Evolutionary conservation across 176 grass and related monocot species (phyloP), one percentile per base, ranked within the genome.

Genomic region (Phoenix dactylifera): DNA sequence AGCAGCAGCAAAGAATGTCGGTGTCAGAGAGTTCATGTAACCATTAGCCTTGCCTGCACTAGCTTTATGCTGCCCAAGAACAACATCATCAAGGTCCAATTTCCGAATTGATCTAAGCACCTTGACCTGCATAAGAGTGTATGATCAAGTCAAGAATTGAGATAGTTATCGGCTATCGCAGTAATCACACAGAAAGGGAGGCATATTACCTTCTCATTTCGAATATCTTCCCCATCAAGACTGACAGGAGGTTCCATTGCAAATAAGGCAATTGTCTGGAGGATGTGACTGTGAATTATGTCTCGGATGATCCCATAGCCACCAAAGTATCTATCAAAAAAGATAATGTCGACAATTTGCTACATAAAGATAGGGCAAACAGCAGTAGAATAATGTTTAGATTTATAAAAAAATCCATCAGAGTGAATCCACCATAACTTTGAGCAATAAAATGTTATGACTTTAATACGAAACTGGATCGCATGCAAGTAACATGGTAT

Each of bases 181-280:
- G 26, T 62, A 23, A 68, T 49, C 28, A 29, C 14, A 67, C 18
- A n/a, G n/a, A 18, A 23, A 14, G 15, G 18, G 24, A 16, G 48
- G 51, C 52, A 17, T 60, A 29, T 67, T 70, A 86, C 90, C 91
- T 96, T 95, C 77, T 96, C 91, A 86, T 96, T 75, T 63, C 86
- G 77, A 67, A 96, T 90, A 74, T 96, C 91, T 78, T 96, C 86
- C 69, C 91, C 91, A 68, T 90, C 74, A 76, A 96, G 86, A 60
- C 83, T 85, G 55, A 90, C 92, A 49, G 87, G 92, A 22, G 64
- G 83, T 80, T 96, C 92, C 92, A 96, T 96, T 53, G 87, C 86
- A 60, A 96, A 90, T 50, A 96, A 72, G 3, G 92, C 83, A 72
- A 90, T 70, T 79, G 87, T 90, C 72, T 96, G 92, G 67, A 96